Evolutionary conservation across 768 basidiomycete species (phyloP), one percentile per base, ranked within the genome.

Genomic region (Mycena rosella): DNA sequence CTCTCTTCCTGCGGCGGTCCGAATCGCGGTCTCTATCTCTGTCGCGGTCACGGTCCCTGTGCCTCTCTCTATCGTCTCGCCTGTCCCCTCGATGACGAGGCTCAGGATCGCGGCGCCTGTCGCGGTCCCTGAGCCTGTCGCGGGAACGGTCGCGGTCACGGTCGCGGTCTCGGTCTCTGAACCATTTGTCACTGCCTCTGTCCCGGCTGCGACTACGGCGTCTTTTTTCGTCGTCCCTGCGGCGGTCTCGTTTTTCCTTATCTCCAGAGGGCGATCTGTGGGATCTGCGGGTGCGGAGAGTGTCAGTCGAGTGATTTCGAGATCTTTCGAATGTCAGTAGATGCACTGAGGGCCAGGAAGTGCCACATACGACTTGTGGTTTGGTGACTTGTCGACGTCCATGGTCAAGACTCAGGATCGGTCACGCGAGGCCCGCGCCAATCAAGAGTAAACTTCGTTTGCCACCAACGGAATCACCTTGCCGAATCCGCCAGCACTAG

Each of bases 221-320:
- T 68, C 86, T 88, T 68, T 88, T 87, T 56, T 92, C 90, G 30
- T 88, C 86, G 49, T 87, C 82, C 67, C 82, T 84, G 38, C 87
- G 83, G 24, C 87, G 84, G 60, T 62, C 84, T 82, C 72, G 83
- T 85, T 56, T 91, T 81, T 91, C 92, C 72, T 87, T 84, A 27
- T 91, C 92, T 72, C 87, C 84, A 26, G 93, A 94, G 58, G 80
- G 81, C 13, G 94, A 95, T 67, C 88, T 85, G 73, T 93, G 91
- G 52, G 92, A 94, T 65, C 86, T 86, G 71, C 84, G 86, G 24
- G 92, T 93, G 48, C 87, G 88, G 71, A 89, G 88, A 13, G 92
- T 94, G 76, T 93, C 92, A 40, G 89, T 89, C 4, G 93, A 93
- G 77, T 88, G 87, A 75, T 91, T 91, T 72, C 91, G 89, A 68